These are phyloP conservation scores for Ceratobasidium sp. DNA, from an alignment of 1,284 basidiomycete species.

Conservation along the genomic window DNA sequence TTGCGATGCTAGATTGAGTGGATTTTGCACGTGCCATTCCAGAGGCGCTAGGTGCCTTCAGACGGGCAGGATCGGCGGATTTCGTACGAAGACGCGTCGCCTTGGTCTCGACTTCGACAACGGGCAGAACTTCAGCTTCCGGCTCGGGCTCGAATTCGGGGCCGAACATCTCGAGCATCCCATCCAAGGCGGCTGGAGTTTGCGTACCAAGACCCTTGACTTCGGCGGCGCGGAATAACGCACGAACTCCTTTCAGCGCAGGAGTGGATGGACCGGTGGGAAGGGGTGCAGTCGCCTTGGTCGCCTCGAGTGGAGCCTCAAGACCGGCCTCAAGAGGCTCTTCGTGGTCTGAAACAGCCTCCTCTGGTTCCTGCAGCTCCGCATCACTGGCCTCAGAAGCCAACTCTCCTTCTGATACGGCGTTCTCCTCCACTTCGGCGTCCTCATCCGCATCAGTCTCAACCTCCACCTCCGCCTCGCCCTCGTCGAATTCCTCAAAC, in stretches of 20 bases:
- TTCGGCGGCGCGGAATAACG: constrained; percentile 37
- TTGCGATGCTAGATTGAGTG: constrained; percentile 10
- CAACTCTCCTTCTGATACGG: neutral
- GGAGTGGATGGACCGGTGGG: constrained; percentile 32
- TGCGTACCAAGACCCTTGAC: constrained; percentile 38
- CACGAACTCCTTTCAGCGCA: constrained; percentile 36
- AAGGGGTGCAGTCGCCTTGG: neutral
- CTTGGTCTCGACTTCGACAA: constrained; percentile 15
- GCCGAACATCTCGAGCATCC: constrained; percentile 39
- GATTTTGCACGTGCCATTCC: constrained; percentile 38
- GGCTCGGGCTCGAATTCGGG: constrained; percentile 28
- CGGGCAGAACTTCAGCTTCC: neutral
- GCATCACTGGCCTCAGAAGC: constrained; percentile 6
- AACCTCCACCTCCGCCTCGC: constrained; percentile 3
- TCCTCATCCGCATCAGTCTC: constrained; percentile 16
- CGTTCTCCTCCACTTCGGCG: constrained; percentile 7
- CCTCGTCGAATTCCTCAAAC: constrained; percentile 18
- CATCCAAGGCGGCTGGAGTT: constrained; percentile 36
- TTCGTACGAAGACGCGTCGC: constrained; percentile 33
- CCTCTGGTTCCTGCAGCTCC: neutral
- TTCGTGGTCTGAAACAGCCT: constrained; percentile 16
- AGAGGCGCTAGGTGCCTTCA: constrained; percentile 17
- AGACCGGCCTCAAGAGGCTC: neutral
- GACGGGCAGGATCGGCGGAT: constrained; percentile 36
- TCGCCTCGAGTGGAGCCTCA: neutral